Percentiles rank a stretch among this genome's conserved stretches.
Evolutionary conservation across 306 rosid genomes (phyloP).

Genomic region (Trifolium pratense): DNA sequence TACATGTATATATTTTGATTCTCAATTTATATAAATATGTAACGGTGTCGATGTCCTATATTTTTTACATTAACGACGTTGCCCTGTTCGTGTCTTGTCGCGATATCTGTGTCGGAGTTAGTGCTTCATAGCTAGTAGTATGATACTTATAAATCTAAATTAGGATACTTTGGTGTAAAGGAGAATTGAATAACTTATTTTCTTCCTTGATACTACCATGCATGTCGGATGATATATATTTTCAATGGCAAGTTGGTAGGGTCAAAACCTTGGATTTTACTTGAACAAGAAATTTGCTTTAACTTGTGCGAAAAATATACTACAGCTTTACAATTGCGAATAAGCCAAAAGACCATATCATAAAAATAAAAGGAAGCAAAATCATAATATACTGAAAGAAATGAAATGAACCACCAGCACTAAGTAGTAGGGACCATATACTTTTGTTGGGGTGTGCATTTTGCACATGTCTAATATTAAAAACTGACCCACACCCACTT

Average conservation of each 20-base stretch:
- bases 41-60: too few relatives aligned
- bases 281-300: slow-evolving; percentile 11
- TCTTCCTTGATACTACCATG: slow-evolving; percentile 30
- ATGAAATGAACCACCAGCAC: slow-evolving; percentile 6
- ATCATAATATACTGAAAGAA: not conserved
- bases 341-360: not conserved
- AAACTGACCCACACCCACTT: not conserved
- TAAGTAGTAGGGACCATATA: not conserved
- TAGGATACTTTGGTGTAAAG: not conserved
- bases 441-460: not conserved
- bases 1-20: too few relatives aligned
- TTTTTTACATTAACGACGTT: too few relatives aligned
- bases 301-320: slow-evolving; percentile 10
- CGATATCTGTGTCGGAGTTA: too few relatives aligned
- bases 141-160: too few relatives aligned
- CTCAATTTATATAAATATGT: too few relatives aligned
- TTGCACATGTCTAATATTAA: slow-evolving; percentile 16
- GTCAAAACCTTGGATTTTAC: slow-evolving; percentile 20
- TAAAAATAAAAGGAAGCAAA: slow-evolving; percentile 6
- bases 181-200: not conserved
- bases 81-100: too few relatives aligned
- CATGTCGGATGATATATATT: slow-evolving; percentile 42
- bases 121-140: too few relatives aligned
- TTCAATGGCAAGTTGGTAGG: not conserved
- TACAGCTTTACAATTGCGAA: not conserved